Conservation (phyloP, 306 rosid genomes). For the Trifolium subterraneum region DNA sequence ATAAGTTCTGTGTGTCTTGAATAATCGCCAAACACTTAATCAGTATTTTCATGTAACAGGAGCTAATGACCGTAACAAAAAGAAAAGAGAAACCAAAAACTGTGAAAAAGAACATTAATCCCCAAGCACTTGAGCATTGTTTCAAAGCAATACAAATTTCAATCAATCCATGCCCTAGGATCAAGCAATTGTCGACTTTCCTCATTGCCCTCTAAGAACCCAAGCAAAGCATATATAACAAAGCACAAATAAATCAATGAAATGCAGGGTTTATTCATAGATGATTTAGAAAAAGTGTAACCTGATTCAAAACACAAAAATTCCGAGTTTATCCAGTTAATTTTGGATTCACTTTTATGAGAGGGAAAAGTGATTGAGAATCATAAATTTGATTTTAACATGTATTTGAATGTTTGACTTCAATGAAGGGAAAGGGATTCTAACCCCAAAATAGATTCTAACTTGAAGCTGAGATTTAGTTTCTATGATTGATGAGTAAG, state of each 20-base stretch:
- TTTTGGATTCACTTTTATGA: constrained; percentile 2
- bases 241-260: not conserved
- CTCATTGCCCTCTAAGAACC: not conserved
- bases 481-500: not conserved
- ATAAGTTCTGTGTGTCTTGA: no score
- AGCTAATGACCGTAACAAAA: not conserved
- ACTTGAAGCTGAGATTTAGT: not conserved
- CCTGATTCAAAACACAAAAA: not conserved
- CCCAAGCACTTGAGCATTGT: not conserved
- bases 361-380: not conserved
- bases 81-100: constrained; percentile 28
- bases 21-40: not conserved
- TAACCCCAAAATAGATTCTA: not conserved
- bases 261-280: not conserved
- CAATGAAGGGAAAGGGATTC: not conserved
- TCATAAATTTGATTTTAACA: not conserved
- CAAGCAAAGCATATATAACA: not conserved
- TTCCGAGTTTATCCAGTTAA: no score
- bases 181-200: not conserved
- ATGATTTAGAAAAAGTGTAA: not conserved
- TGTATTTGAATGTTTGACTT: not conserved
- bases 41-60: not conserved
- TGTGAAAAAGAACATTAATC: not conserved
- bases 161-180: not conserved
- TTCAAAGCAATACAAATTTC: constrained; percentile 9